These are phyloP conservation scores for Acanthamoeba rhysodes DNA, from an alignment of 208 protist genomes.

Conservation along the genomic window DNA sequence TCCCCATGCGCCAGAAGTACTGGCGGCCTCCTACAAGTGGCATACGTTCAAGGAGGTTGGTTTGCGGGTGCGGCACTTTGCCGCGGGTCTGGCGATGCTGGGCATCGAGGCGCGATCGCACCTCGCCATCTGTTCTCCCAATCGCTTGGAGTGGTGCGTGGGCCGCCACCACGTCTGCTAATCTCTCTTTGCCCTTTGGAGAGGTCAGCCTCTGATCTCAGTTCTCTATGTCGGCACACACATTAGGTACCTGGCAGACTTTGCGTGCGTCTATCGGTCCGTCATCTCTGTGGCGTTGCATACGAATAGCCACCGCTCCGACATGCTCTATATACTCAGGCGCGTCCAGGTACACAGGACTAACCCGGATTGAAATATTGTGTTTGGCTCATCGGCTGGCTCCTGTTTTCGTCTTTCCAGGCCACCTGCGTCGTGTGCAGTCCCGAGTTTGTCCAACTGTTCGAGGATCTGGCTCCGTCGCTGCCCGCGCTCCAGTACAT, in stretches of 20 bases:
- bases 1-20: no score
- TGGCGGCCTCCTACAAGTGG: neutral
- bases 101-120: neutral
- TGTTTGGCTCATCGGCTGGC: no score
- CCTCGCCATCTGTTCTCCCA: slow-evolving; percentile 27
- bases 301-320: neutral
- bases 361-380: neutral
- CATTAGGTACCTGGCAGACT: neutral
- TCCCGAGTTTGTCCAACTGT: neutral
- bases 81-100: neutral
- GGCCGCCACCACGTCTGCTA: neutral
- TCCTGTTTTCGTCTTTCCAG: neutral
- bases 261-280: slow-evolving; percentile 20
- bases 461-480: neutral
- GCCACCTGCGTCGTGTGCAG: slow-evolving; percentile 4
- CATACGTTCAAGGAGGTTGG: neutral
- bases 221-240: neutral
- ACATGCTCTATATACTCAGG: neutral
- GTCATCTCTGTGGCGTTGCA: slow-evolving; percentile 24
- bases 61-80: neutral
- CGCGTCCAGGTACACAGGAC: neutral
- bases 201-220: no score
- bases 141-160: slow-evolving; percentile 28
- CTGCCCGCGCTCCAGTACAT: neutral
- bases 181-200: neutral